Percentiles rank a stretch among this genome's conserved stretches.
These are phyloP conservation scores for Lepidopterella palustris DNA, from an alignment of 495 filamentous ascomycete species.

Conservation along the genomic window DNA sequence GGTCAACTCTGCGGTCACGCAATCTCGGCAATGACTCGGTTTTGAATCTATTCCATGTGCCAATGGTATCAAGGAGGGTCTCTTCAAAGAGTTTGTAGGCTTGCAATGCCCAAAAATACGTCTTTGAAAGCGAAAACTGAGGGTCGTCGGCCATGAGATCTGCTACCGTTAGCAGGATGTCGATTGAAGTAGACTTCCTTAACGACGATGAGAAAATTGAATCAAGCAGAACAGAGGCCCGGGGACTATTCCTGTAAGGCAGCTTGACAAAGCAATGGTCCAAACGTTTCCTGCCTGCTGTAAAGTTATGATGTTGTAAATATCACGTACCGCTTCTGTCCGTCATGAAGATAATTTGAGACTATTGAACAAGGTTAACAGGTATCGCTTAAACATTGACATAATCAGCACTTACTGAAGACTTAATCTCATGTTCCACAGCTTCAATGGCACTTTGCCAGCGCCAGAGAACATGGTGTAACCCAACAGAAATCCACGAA, in stretches of 20 bases:
- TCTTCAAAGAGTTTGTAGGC: conserved; percentile 17
- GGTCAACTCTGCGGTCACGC: background rate
- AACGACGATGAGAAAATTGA: too few relatives aligned
- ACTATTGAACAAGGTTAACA: background rate
- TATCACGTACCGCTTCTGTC: background rate
- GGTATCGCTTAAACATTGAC: background rate
- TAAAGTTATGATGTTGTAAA: too few relatives aligned
- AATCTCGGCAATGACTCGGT: background rate
- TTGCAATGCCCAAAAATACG: conserved; percentile 15
- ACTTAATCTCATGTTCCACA: conserved; percentile 1
- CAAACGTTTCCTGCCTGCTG: too few relatives aligned
- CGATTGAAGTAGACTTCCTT: background rate
- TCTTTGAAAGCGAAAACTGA: conserved; percentile 5
- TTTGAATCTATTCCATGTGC: conserved; percentile 5
- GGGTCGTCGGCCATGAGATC: conserved; percentile 16
- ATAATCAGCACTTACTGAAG: background rate
- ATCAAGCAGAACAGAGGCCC: too few relatives aligned
- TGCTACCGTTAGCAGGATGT: conserved; percentile 2
- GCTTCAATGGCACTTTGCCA: conserved; percentile 13
- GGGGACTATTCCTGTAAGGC: too few relatives aligned
- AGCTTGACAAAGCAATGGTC: too few relatives aligned
- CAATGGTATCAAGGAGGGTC: conserved; percentile 1
- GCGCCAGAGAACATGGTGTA: conserved; percentile 11
- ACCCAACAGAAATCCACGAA: conserved; percentile 2
- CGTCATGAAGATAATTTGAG: background rate